Conservation (phyloP, 2,329 filamentous ascomycete species). For the Neopestalotiopsis sp. region DNA sequence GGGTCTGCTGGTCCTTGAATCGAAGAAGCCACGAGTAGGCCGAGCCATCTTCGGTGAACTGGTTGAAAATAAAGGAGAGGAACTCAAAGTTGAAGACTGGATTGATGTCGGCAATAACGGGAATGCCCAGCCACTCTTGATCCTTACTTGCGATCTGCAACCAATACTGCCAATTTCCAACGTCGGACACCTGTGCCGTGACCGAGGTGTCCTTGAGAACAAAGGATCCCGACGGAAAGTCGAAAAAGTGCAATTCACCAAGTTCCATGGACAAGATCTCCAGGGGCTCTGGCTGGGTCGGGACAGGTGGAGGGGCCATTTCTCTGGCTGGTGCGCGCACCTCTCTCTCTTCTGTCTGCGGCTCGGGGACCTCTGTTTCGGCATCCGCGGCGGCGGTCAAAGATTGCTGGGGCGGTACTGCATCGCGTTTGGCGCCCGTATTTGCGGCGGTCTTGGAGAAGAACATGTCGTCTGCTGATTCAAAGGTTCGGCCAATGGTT, state of each 20-base stretch:
- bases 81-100: conserved; percentile 99
- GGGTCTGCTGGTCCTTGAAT: conserved; percentile 81
- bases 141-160: conserved; percentile 80
- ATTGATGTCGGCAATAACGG: conserved; percentile 89
- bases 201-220: conserved; percentile 78
- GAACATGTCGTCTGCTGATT: conserved; percentile 63
- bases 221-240: conserved; percentile 87
- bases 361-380: conserved; percentile 50
- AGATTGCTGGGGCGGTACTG: conserved; percentile 22
- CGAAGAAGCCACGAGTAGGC: conserved; percentile 95
- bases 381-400: conserved; percentile 39
- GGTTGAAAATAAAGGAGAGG: conserved; percentile 99
- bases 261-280: conserved; percentile 77
- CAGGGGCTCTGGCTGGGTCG: conserved; percentile 70
- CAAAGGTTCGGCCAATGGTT: conserved; percentile 57
- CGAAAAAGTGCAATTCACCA: conserved; percentile 91
- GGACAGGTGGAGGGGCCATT: conserved; percentile 54
- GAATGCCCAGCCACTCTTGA: conserved; percentile 85
- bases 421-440: conserved; percentile 50
- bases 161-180: conserved; percentile 95
- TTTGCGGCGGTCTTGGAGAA: conserved; percentile 55
- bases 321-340: conserved; percentile 29
- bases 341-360: conserved; percentile 37
- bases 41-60: conserved; percentile 85
- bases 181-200: conserved; percentile 80